These are phyloP conservation scores for Penicillium ucsense DNA, from an alignment of 495 filamentous ascomycete species.

Conservation along the genomic window DNA sequence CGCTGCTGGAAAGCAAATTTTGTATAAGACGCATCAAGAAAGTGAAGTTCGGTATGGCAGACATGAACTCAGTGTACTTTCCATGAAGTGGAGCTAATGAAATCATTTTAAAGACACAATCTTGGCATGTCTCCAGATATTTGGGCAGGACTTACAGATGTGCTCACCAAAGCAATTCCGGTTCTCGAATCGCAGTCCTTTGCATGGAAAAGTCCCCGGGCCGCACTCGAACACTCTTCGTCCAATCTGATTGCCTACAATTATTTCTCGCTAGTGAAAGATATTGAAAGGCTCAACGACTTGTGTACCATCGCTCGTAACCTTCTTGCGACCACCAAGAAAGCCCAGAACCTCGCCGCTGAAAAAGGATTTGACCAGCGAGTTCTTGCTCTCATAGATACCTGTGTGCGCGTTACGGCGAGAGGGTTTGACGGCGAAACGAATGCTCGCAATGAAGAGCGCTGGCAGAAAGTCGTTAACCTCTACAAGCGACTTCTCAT, in stretches of 20 bases:
- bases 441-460: constrained; percentile 51
- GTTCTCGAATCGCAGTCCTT: constrained; percentile 54
- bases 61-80: background rate
- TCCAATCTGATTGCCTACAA: constrained; percentile 71
- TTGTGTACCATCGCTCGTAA: constrained; percentile 78
- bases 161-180: constrained; percentile 51
- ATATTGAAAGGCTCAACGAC: constrained; percentile 77
- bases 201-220: constrained; percentile 50
- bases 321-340: constrained; percentile 69
- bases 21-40: constrained; percentile 43
- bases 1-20: constrained; percentile 38
- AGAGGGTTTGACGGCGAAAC: constrained; percentile 81
- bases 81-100: background rate
- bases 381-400: constrained; percentile 71
- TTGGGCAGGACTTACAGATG: constrained; percentile 58
- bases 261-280: constrained; percentile 62
- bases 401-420: constrained; percentile 80
- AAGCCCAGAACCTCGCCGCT: constrained; percentile 78
- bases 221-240: constrained; percentile 39
- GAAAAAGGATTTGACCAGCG: constrained; percentile 69
- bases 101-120: constrained; percentile 20
- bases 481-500: constrained; percentile 79
- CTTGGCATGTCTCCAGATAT: constrained; percentile 52
- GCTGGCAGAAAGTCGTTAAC: constrained; percentile 67
- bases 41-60: constrained; percentile 36